A percentile compares a stretch with the other conserved stretches of the same genome.
Evolutionary conservation across 2,329 filamentous ascomycete species (phyloP).

Genomic region (Penicillium brasilianum): DNA sequence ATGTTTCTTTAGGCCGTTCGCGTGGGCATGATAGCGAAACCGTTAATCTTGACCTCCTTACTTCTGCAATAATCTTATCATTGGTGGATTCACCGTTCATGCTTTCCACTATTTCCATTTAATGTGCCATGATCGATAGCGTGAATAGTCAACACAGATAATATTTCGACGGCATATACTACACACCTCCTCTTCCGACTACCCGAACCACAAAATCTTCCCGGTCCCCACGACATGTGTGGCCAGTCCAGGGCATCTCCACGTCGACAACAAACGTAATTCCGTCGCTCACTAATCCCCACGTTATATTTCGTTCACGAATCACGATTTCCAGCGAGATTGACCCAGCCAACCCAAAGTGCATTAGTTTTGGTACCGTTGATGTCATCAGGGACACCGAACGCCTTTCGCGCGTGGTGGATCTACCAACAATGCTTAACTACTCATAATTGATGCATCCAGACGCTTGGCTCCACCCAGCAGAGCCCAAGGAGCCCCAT

Average conservation of each 20-base stretch:
- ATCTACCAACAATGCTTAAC: conserved; percentile 38
- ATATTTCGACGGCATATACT: too few species aligned
- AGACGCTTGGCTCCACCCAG: conserved; percentile 28
- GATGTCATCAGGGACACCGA: conserved; percentile 35
- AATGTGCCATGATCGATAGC: too few species aligned
- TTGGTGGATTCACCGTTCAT: not conserved
- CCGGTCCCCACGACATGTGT: not conserved
- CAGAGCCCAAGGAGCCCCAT: conserved; percentile 26
- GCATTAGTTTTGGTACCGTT: conserved; percentile 2
- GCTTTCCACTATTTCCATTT: not conserved
- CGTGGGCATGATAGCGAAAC: not conserved
- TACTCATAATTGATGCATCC: conserved; percentile 39
- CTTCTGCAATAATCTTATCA: not conserved
- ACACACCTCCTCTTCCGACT: too few species aligned
- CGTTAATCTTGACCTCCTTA: not conserved
- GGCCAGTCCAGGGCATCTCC: not conserved
- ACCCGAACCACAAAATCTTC: not conserved
- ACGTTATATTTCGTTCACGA: not conserved
- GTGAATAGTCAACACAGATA: too few species aligned
- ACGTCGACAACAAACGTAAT: not conserved
- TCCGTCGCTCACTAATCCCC: not conserved
- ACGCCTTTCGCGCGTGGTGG: conserved; percentile 15
- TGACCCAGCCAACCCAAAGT: not conserved
- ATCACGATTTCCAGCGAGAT: conserved; percentile 10
- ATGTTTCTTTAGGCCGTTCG: not conserved